These are phyloP conservation scores for Plasmodium inui DNA, from an alignment of 169 alveolate species.

Conservation along the genomic window DNA sequence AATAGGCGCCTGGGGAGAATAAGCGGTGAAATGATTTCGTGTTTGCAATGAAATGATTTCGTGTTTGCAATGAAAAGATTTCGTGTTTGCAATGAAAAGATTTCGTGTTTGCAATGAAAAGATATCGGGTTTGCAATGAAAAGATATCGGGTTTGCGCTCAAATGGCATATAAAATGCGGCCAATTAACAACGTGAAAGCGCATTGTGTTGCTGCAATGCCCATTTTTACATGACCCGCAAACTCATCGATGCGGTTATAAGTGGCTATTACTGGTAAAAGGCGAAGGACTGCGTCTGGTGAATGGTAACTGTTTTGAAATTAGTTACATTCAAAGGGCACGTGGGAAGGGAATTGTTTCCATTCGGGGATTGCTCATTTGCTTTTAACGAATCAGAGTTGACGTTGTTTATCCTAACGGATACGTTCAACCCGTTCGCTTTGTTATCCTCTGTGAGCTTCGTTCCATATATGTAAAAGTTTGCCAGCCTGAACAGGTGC, in stretches of 20 bases:
- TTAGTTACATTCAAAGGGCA: slow-evolving; percentile 54
- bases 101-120: too few species aligned
- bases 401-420: slow-evolving; percentile 30
- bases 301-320: neutral
- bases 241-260: neutral
- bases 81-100: too few species aligned
- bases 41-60: neutral
- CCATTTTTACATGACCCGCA: neutral
- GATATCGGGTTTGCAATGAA: too few species aligned
- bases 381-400: slow-evolving; percentile 24
- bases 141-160: too few species aligned
- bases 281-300: slow-evolving; percentile 32
- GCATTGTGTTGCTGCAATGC: neutral
- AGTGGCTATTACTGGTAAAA: slow-evolving; percentile 53
- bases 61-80: too few species aligned
- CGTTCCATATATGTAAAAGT: slow-evolving; percentile 40
- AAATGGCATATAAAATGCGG: neutral
- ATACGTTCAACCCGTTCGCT: slow-evolving; percentile 6
- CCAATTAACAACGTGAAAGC: neutral
- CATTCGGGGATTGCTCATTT: slow-evolving; percentile 52
- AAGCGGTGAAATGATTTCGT: slow-evolving; percentile 3
- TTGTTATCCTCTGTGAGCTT: slow-evolving; percentile 36
- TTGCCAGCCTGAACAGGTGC: slow-evolving; percentile 36
- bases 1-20: slow-evolving; percentile 39
- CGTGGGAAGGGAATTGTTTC: slow-evolving; percentile 1